Evolutionary conservation across 305 asterid genomes (phyloP).

Genomic region (Rubia tinctorum): DNA sequence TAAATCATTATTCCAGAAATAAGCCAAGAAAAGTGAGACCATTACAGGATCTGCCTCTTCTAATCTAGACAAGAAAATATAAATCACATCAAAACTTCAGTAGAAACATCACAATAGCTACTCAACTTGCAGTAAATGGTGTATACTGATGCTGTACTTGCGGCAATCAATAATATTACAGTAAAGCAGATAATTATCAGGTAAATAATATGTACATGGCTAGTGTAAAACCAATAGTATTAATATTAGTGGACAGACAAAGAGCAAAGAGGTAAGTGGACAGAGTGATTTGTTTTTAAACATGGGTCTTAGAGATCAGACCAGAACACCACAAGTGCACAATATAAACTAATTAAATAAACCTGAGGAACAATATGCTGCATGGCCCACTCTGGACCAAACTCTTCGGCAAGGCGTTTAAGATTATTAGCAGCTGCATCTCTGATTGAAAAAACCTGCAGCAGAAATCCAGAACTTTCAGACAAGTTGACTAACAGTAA

Average conservation of each 20-base stretch:
- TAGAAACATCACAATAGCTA: neutral
- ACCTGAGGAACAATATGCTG: constrained; percentile 99
- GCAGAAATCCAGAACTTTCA: constrained; percentile 10
- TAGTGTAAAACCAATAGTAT: neutral
- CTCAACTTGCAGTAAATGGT: neutral
- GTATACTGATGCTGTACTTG: neutral
- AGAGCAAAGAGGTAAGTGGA: neutral
- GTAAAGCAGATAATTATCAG: no score
- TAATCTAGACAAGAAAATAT: neutral
- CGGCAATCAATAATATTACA: no score
- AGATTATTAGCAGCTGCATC: constrained; percentile 98
- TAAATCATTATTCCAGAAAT: neutral
- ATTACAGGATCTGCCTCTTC: neutral
- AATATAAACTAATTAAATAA: constrained; percentile 15
- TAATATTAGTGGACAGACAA: neutral
- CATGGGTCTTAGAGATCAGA: neutral
- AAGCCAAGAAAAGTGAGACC: neutral
- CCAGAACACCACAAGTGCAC: neutral
- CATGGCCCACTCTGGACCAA: constrained; percentile 99
- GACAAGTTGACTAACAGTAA: neutral
- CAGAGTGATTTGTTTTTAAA: neutral
- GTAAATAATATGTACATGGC: no score
- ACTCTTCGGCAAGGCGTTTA: constrained; percentile 95
- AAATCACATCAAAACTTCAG: neutral
- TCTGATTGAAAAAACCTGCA: constrained; percentile 92